These are phyloP conservation scores for Cladophialophora carrionii DNA, from an alignment of 2,329 filamentous ascomycete genomes.

Conservation along the genomic window DNA sequence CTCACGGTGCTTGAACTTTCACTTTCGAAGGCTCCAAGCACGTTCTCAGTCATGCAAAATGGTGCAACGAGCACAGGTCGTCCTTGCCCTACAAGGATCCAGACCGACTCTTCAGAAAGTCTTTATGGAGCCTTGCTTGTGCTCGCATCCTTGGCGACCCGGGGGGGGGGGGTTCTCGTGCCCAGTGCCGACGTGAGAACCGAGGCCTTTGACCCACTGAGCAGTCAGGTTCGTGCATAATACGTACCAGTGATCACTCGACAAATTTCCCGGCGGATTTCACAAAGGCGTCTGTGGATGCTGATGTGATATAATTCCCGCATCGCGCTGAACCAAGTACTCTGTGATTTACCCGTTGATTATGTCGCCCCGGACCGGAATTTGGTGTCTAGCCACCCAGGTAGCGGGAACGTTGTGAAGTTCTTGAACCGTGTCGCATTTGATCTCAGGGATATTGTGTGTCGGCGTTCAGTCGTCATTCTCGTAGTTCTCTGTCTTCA, in stretches of 20 bases:
- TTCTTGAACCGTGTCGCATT: background rate
- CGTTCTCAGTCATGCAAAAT: background rate
- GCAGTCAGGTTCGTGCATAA: background rate
- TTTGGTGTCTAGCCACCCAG: background rate
- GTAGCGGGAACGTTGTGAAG: background rate
- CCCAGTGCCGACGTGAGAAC: background rate
- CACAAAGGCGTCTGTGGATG: background rate
- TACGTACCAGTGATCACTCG: background rate
- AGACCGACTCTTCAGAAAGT: background rate
- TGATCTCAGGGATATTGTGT: background rate
- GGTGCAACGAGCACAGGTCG: background rate
- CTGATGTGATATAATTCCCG: background rate
- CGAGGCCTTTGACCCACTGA: background rate
- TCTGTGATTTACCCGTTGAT: background rate
- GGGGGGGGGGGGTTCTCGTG: background rate
- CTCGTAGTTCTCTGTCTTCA: slow-evolving; percentile 88
- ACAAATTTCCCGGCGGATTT: background rate
- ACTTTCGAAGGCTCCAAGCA: background rate
- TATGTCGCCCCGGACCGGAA: background rate
- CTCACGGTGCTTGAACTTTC: background rate
- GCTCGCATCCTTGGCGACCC: background rate
- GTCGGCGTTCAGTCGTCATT: slow-evolving; percentile 47
- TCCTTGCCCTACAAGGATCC: background rate
- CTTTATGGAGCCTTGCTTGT: background rate
- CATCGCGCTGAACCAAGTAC: background rate